Base-by-base conservation (phyloP, 2,329 filamentous ascomycete genomes). In the Penicillium sp. region DNA sequence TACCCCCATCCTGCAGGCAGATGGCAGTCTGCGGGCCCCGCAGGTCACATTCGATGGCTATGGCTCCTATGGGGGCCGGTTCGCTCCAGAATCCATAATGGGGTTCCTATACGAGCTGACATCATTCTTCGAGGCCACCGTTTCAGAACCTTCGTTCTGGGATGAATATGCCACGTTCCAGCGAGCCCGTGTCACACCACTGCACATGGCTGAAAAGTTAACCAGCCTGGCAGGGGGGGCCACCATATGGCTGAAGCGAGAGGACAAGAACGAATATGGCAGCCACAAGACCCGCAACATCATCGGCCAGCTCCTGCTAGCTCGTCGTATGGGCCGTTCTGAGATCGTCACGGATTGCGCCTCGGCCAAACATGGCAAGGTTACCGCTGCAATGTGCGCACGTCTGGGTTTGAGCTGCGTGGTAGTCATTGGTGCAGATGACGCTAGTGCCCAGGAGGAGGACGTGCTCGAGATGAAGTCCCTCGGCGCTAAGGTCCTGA, bases 31-130 rank as follows among this genome's bases (percentile, higher is more conserved):
- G 22, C 60, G 37, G 40, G 60, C 64, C 42, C 64, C 64, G 43
- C 61, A 50, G 34, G 55, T 66, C 26, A 60, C 57, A 54, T 66
- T 61, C 16, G 51, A 59, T 50, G 64, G 61, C 29, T 68, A 67
- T 51, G 67, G 66, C 32, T 39, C 55, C 14, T 69, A 62, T 34
- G 67, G 67, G 39, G 67, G 67, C 55, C 62, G 61, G 53, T 69
- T 67, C 37, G 65, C 61, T 26, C 62, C 66, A 42, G 67, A 69
- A 63, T 63, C 66, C 2, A 64, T 68, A 35, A 66, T 69, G 56
- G 61, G 59, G 18, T 63, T 66, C 50, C 57, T 69, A 7, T 55
- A 60, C 45, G 61, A 65, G 50, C 62, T 69, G 53, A 63, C 62
- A 40, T 61, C 59, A 39, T 58, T 61, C 42, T 69, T 69, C 42